A percentile compares a stretch with the other conserved stretches of the same genome.
These are phyloP conservation scores for Sugiyamaella qingdaonensis DNA, from an alignment of 805 yeast genomes.

Conservation along the genomic window DNA sequence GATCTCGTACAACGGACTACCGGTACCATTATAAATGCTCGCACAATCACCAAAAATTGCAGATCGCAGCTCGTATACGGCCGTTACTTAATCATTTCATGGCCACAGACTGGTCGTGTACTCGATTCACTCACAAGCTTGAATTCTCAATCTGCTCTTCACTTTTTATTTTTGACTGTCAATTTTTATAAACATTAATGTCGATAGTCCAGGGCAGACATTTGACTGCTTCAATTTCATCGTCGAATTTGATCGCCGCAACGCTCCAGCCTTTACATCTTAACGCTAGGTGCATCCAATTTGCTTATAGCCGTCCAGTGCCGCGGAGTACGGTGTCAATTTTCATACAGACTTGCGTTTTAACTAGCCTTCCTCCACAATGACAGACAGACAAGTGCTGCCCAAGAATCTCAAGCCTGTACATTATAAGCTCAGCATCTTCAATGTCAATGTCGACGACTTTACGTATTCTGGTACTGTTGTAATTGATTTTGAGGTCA, in stretches of 20 bases:
- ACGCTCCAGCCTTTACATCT: not conserved
- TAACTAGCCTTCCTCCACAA: conserved; percentile 2
- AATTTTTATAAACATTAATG: too few species aligned
- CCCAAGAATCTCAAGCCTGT: conserved; percentile 67
- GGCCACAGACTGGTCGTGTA: too few species aligned
- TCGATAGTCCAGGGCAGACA: too few species aligned
- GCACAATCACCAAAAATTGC: too few species aligned
- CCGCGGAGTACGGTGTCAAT: not conserved
- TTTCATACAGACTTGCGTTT: not conserved
- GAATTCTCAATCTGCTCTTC: too few species aligned
- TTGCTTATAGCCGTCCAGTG: not conserved
- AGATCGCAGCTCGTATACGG: too few species aligned
- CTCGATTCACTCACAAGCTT: too few species aligned
- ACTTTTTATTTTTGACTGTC: too few species aligned
- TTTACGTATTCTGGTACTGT: conserved; percentile 35
- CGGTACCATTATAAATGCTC: too few species aligned
- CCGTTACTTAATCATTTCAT: too few species aligned
- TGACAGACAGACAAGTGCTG: conserved; percentile 40
- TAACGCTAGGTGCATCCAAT: not conserved
- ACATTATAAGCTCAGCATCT: conserved; percentile 63
- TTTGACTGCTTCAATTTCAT: too few species aligned
- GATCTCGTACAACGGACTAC: too few species aligned
- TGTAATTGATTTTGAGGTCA: conserved; percentile 43
- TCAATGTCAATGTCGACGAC: conserved; percentile 50
- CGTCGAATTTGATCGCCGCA: not conserved